Evolutionary conservation across 2,329 filamentous ascomycete genomes (phyloP), one percentile per base, ranked within the genome.

Genomic region (Colletotrichum sp.): DNA sequence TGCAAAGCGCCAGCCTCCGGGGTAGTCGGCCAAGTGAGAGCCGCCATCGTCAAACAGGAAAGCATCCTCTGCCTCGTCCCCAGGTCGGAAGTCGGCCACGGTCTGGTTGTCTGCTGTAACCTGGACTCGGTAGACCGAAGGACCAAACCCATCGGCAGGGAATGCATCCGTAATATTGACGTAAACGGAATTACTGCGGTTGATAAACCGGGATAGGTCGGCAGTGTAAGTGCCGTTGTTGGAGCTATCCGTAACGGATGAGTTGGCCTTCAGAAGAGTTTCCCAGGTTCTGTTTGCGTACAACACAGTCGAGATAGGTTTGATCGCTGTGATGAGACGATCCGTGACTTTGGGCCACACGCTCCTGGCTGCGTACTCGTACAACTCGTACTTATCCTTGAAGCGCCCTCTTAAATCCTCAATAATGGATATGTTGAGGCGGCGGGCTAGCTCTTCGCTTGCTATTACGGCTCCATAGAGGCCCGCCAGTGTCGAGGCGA

Each of bases 1-100:
- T 32, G 69, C 69, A 16, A 71, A 71, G 1, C 69, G 39, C 69
- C 69, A 71, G 21, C 69, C 69, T 21, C 69, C 69, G 7, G 69
- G 69, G 9, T 71, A 57, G 24, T 71, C 60, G 21, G 69, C 69
- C 30, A 71, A 18, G 15, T 66, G 69, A 8, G 69, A 71, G 30
- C 69, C 69, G 0, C 69, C 69, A 15, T 71, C 69, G 13, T 71
- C 69, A 12, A 71, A 71, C 2, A 71, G 49, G 8, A 66, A 71
- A 8, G 69, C 12, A 3, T 71, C 69, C 5, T 71, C 69, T 2
- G 16, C 69, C 13, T 67, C 69, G 8, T 18, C 39, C 2, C 69
- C 69, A 21, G 69, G 69, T 6, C 24, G 60, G 10, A 71, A 71
- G 30, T 71, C 60, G 21, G 69, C 69, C 13, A 71, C 39, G 32